phyloP scores from a whole-genome alignment of 371 early-diverging fungal species.

The Zancudomyces culisetae region DNA sequence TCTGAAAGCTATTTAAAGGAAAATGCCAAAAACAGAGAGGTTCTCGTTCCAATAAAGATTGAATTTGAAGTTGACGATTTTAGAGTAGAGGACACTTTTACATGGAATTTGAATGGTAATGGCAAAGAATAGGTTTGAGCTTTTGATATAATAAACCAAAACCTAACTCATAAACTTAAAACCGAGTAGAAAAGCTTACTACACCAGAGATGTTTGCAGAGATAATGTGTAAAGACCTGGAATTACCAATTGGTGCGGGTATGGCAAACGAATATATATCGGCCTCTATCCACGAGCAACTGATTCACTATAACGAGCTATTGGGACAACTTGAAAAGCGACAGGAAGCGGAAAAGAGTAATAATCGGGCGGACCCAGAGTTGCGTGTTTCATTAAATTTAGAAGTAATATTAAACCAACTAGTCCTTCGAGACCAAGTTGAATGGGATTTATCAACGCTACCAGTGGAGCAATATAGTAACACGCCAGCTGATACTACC shows the following conservation, averaged over 20 bases:
- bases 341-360: constrained; percentile 4
- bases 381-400: constrained; percentile 25
- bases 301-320: constrained; percentile 23
- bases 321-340: not conserved
- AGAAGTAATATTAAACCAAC: constrained; percentile 67
- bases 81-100: constrained; percentile 67
- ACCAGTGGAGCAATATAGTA: constrained; percentile 8
- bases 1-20: not conserved
- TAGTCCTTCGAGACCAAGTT: constrained; percentile 72
- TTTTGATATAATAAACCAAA: too few relatives aligned
- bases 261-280: constrained; percentile 36
- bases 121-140: too few relatives aligned
- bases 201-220: constrained; percentile 86
- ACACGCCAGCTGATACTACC: not conserved
- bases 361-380: too few relatives aligned
- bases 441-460: constrained; percentile 65
- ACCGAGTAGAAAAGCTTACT: constrained; percentile 40
- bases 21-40: constrained; percentile 33
- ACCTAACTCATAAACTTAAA: too few relatives aligned
- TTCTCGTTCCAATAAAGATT: constrained; percentile 66
- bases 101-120: constrained; percentile 87
- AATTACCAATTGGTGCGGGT: constrained; percentile 23
- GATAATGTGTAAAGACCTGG: constrained; percentile 67
- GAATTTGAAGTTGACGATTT: constrained; percentile 77
- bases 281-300: constrained; percentile 59